Evolutionary conservation across 2,329 filamentous ascomycete genomes (phyloP), one percentile per base, ranked within the genome.

Genomic region (Neofusicoccum parvum): DNA sequence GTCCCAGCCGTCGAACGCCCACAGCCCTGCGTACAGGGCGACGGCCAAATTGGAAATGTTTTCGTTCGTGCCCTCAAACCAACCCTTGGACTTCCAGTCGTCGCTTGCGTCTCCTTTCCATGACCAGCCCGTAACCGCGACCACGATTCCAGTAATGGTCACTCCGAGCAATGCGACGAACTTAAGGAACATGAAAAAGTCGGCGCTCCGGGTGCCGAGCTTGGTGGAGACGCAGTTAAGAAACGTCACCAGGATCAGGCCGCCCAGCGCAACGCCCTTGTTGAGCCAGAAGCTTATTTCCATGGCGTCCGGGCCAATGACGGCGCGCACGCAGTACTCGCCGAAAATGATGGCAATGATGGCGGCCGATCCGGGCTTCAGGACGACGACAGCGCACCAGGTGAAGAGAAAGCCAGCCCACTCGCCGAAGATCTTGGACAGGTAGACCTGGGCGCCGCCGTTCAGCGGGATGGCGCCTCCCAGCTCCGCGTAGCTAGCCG

Each of bases 1-100:
- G 76, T 99, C 95, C 95, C 95, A 99, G 36, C 95, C 95, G 75
- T 99, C 95, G 79, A 95, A 99, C 0, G 95, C 95, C 95, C 95
- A 99, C 5, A 99, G 84, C 9, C 95, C 95, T 15, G 93, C 94
- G 76, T 99, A 99, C 53, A 99, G 80, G 0, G 95, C 95, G 53
- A 99, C 90, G 3, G 95, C 95, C 91, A 94, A 98, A 70, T 89
- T 89, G 53, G 90, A 96, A 59, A 91, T 85, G 75, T 94, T 90
- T 14, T 83, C 87, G 68, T 87, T 92, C 4, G 94, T 97, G 65
- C 90, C 89, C 64, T 92, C 89, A 73, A 98, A 98, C 94, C 95
- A 97, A 51, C 88, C 87, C 49, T 88, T 87, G 2, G 86, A 87
- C 77, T 95, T 96, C 95, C 95, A 99, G 71, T 96, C 92, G 65